phyloP scores from a whole-genome alignment of 1,284 basidiomycete genomes.

The Irpex sp. region DNA sequence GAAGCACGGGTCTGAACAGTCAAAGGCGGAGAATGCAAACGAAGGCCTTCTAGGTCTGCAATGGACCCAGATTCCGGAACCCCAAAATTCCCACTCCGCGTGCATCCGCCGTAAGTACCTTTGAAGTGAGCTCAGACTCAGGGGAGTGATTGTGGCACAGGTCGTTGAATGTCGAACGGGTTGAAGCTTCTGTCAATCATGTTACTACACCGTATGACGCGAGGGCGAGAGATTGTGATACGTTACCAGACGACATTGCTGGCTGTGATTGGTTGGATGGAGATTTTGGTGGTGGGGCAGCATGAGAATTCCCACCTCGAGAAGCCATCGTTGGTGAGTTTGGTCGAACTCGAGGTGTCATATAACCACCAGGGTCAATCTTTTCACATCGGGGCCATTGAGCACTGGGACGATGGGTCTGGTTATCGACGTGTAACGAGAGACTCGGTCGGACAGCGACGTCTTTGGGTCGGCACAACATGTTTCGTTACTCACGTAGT shows the following conservation, averaged over 20 bases:
- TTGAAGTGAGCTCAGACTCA: neutral
- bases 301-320: neutral
- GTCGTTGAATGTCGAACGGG: neutral
- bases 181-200: neutral
- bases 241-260: neutral
- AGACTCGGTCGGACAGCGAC: neutral
- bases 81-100: neutral
- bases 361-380: neutral
- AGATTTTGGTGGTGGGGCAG: neutral
- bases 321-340: neutral
- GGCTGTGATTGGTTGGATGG: neutral
- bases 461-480: neutral
- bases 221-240: neutral
- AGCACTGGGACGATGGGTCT: neutral
- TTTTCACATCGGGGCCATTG: neutral
- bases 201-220: neutral
- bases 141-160: neutral
- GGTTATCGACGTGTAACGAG: neutral
- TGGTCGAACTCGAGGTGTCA: neutral
- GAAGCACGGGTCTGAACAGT: neutral
- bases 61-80: neutral
- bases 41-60: neutral
- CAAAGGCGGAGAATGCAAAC: neutral
- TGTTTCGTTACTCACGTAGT: neutral
- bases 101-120: neutral